Percentiles rank a stretch among this genome's conserved stretches.
Conservation (phyloP, 768 basidiomycete genomes). For the Amanita exitialis region DNA sequence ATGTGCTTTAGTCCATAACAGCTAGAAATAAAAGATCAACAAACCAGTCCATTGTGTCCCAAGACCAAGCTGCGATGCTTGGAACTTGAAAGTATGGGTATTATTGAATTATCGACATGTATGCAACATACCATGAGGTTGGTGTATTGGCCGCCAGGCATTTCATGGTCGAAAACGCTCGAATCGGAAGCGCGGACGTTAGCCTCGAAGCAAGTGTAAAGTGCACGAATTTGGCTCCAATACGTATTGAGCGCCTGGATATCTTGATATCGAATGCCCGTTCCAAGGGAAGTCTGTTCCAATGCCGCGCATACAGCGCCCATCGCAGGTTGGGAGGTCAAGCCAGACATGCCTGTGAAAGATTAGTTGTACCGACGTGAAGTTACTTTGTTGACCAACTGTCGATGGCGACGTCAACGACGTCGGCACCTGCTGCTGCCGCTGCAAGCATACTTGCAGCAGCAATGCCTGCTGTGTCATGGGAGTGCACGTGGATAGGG, state of each 20-base stretch:
- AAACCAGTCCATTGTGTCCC: slow-evolving; percentile 91
- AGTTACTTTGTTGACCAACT: slow-evolving; percentile 42
- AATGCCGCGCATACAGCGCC: slow-evolving; percentile 92
- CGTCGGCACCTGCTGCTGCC: slow-evolving; percentile 95
- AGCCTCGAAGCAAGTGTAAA: slow-evolving; percentile 97
- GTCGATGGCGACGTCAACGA: slow-evolving; percentile 97
- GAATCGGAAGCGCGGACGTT: slow-evolving; percentile 96
- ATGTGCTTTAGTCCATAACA: slow-evolving; percentile 8
- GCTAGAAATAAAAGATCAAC: slow-evolving; percentile 10
- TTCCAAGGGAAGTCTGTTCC: slow-evolving; percentile 89
- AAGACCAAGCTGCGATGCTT: slow-evolving; percentile 93
- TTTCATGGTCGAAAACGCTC: slow-evolving; percentile 97
- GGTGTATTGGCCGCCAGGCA: slow-evolving; percentile 97
- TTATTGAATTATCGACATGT: slow-evolving; percentile 5
- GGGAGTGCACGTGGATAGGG: slow-evolving; percentile 98
- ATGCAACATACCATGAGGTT: slow-evolving; percentile 71
- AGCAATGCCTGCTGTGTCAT: slow-evolving; percentile 98
- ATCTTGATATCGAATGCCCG: slow-evolving; percentile 94
- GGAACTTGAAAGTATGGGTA: slow-evolving; percentile 58
- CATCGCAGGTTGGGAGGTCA: slow-evolving; percentile 99
- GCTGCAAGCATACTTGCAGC: slow-evolving; percentile 95
- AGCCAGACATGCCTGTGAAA: slow-evolving; percentile 83
- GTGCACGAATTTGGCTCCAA: slow-evolving; percentile 94
- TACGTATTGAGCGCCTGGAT: slow-evolving; percentile 96
- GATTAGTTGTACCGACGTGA: slow-evolving; percentile 9